phyloP scores from a whole-genome alignment of 352 stramenopile genomes.

The Pythium aquatile region DNA sequence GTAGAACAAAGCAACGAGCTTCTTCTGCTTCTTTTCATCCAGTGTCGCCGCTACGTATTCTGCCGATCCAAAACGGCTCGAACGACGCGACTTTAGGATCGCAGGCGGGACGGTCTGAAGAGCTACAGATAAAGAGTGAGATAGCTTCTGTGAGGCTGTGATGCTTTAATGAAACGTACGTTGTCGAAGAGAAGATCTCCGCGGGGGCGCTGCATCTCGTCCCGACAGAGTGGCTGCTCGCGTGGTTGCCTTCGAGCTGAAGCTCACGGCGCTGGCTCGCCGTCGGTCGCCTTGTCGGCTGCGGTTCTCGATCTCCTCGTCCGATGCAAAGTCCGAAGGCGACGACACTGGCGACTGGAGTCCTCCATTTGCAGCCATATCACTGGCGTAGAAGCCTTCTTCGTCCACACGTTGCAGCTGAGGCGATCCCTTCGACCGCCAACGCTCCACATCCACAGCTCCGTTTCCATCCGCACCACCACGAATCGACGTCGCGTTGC shows the following conservation, averaged over 20 bases:
- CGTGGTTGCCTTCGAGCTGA: not conserved
- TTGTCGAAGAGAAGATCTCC: slow-evolving; percentile 1
- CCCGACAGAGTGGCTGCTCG: not conserved
- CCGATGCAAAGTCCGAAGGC: not conserved
- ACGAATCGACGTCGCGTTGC: not conserved
- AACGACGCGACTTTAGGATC: not conserved
- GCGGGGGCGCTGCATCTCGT: not conserved
- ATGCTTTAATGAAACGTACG: slow-evolving; percentile 1
- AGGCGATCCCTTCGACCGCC: not conserved
- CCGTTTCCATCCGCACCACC: slow-evolving; percentile 1
- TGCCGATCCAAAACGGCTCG: not conserved
- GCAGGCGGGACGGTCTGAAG: slow-evolving; percentile 6
- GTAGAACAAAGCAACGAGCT: slow-evolving; percentile 26
- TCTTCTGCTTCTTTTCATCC: slow-evolving; percentile 25
- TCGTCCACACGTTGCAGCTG: slow-evolving; percentile 3
- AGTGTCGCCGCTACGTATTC: slow-evolving; percentile 6
- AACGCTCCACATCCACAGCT: not conserved
- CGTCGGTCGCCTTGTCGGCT: not conserved
- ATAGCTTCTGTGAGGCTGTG: no score
- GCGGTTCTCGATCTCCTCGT: slow-evolving; percentile 22
- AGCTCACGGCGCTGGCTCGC: not conserved
- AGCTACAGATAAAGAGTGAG: not conserved
- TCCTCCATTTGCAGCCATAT: not conserved
- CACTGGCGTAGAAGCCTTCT: not conserved
- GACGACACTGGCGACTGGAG: not conserved